Conservation (phyloP, 2,329 filamentous ascomycete genomes). For the Cytospora schulzeri region DNA sequence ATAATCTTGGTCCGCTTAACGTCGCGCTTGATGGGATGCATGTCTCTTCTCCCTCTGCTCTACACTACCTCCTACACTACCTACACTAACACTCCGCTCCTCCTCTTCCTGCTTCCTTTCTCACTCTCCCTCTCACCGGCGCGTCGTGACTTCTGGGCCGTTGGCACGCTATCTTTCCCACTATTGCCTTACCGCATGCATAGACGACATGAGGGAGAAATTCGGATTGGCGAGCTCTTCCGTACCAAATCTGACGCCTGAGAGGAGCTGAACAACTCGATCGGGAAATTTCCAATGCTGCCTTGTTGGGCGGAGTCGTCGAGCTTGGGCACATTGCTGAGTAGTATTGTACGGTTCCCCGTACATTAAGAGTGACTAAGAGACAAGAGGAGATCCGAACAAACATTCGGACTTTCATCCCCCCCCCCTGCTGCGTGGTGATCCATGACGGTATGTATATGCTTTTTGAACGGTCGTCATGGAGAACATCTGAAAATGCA, state of each 20-base stretch:
- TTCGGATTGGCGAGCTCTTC: neutral
- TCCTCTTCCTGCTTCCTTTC: neutral
- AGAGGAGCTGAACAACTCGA: neutral
- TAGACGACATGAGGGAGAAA: neutral
- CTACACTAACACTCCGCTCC: too few species aligned
- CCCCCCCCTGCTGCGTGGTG: too few species aligned
- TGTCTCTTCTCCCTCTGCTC: neutral
- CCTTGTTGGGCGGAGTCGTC: neutral
- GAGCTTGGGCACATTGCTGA: neutral
- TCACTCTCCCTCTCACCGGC: neutral
- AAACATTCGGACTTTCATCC: neutral
- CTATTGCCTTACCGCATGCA: neutral
- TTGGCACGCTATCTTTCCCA: too few species aligned
- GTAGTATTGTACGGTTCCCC: too few species aligned
- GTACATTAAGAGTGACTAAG: too few species aligned
- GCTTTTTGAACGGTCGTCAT: neutral
- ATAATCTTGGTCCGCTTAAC: constrained; percentile 13
- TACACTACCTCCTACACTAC: neutral
- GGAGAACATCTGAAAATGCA: too few species aligned
- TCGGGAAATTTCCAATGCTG: neutral
- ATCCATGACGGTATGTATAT: neutral
- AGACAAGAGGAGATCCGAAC: neutral
- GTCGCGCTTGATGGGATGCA: constrained; percentile 5
- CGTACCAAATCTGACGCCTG: neutral
- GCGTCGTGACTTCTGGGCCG: neutral